Percentiles rank a stretch among this genome's conserved stretches.
Evolutionary conservation across 2,329 filamentous ascomycete genomes (phyloP).

Genomic region (Pochonia chlamydosporia): DNA sequence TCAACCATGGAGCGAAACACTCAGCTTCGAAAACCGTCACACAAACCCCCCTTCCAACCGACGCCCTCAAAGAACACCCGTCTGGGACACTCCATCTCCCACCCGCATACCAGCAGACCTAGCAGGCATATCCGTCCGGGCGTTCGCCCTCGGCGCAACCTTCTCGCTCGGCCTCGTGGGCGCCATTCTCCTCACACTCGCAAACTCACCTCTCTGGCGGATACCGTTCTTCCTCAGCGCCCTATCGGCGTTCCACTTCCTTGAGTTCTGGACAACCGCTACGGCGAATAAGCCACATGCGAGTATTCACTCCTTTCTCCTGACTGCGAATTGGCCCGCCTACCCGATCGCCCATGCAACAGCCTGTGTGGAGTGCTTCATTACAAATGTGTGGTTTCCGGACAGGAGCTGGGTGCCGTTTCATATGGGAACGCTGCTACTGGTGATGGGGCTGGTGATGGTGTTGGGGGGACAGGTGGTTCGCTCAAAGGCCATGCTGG

Average conservation of each 20-base stretch:
- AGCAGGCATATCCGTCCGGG: conserved; percentile 51
- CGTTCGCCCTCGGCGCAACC: conserved; percentile 46
- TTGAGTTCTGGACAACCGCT: conserved; percentile 92
- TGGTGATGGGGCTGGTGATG: conserved; percentile 55
- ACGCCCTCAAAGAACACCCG: conserved; percentile 22
- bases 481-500: conserved; percentile 78
- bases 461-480: conserved; percentile 67
- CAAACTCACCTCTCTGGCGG: conserved; percentile 50
- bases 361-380: conserved; percentile 66
- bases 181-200: conserved; percentile 26
- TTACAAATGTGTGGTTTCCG: conserved; percentile 54
- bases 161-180: conserved; percentile 30
- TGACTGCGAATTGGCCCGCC: conserved; percentile 75
- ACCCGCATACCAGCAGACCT: no score
- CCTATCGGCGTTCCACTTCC: conserved; percentile 83
- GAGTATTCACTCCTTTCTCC: conserved; percentile 69
- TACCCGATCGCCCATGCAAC: conserved; percentile 79
- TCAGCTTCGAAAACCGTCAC: neutral
- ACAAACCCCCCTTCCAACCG: conserved; percentile 7
- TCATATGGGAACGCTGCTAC: conserved; percentile 32
- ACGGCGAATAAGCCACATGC: conserved; percentile 73
- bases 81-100: conserved; percentile 46
- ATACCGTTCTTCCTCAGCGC: conserved; percentile 60
- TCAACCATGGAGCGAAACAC: neutral
- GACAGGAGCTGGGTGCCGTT: conserved; percentile 39